These are phyloP conservation scores for Colletotrichum eleusines DNA, from an alignment of 2,329 filamentous ascomycete species.

Conservation along the genomic window DNA sequence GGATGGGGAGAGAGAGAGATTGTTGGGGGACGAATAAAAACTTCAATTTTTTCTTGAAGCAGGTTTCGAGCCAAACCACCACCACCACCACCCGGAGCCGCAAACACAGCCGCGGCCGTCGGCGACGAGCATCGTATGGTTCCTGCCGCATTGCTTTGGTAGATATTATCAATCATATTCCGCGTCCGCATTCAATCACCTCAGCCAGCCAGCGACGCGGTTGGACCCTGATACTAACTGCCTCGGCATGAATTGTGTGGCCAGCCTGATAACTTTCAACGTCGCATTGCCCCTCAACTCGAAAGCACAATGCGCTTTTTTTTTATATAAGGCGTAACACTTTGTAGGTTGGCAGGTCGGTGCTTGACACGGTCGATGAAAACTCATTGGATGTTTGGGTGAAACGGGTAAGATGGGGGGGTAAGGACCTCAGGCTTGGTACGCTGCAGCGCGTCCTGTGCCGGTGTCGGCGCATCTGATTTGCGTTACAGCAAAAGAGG, in stretches of 20 bases:
- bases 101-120: conserved; percentile 6
- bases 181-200: conserved; percentile 18
- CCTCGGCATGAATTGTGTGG: no score
- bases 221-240: conserved; percentile 10
- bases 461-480: background rate
- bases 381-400: background rate
- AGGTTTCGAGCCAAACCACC: background rate
- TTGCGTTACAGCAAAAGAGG: background rate
- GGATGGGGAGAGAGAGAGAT: no score
- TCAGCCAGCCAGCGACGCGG: background rate
- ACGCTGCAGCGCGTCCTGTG: background rate
- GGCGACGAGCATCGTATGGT: background rate
- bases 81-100: conserved; percentile 17
- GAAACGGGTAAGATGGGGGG: background rate
- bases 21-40: background rate
- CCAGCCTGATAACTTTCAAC: conserved; percentile 23
- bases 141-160: background rate
- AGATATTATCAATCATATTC: no score
- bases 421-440: background rate
- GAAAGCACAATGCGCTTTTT: background rate
- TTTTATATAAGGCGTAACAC: no score
- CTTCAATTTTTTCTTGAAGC: background rate
- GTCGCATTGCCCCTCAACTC: conserved; percentile 16
- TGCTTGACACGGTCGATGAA: background rate
- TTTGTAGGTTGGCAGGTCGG: background rate